These are phyloP conservation scores for Sapria himalayana DNA, from an alignment of 345 rosid species.

Conservation along the genomic window DNA sequence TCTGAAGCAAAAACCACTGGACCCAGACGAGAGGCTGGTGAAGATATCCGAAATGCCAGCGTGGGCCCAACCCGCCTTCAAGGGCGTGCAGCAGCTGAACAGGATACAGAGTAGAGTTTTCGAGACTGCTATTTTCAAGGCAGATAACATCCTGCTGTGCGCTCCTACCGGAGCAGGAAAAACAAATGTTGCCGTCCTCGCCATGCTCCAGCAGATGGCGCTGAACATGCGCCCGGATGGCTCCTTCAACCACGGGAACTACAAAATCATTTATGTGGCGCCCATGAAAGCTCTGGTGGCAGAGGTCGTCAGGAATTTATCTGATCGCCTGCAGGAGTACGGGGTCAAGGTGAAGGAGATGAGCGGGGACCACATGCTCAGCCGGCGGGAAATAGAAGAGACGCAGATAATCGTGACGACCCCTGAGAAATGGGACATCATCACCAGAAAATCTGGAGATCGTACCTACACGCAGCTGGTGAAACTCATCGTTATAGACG, in stretches of 20 bases:
- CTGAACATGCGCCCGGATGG: constrained; percentile 43
- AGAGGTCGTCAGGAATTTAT: constrained; percentile 79
- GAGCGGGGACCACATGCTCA: constrained; percentile 87
- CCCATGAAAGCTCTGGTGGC: constrained; percentile 99
- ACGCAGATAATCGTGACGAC: constrained; percentile 95
- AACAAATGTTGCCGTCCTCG: constrained; percentile 88
- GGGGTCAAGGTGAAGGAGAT: constrained; percentile 67
- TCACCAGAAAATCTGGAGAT: constrained; percentile 96
- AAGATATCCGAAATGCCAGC: constrained; percentile 66
- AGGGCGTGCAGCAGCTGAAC: constrained; percentile 78
- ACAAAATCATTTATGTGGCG: constrained; percentile 91
- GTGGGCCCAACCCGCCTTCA: constrained; percentile 93
- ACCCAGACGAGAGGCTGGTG: constrained; percentile 46
- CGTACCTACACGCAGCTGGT: constrained; percentile 91
- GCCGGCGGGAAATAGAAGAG: constrained; percentile 85
- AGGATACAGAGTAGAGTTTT: constrained; percentile 88
- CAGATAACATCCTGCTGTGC: constrained; percentile 76
- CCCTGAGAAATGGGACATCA: constrained; percentile 96
- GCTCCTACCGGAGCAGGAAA: constrained; percentile 99
- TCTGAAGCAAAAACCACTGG: constrained; percentile 35
- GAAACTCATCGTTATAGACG: constrained; percentile 77
- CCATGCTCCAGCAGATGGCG: constrained; percentile 86
- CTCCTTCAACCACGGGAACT: constrained; percentile 44
- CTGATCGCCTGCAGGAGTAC: constrained; percentile 54
- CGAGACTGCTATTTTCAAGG: constrained; percentile 50